These are phyloP conservation scores for Paecilomyces dactylethromorphus DNA, from an alignment of 2,329 filamentous ascomycete genomes.

Conservation along the genomic window DNA sequence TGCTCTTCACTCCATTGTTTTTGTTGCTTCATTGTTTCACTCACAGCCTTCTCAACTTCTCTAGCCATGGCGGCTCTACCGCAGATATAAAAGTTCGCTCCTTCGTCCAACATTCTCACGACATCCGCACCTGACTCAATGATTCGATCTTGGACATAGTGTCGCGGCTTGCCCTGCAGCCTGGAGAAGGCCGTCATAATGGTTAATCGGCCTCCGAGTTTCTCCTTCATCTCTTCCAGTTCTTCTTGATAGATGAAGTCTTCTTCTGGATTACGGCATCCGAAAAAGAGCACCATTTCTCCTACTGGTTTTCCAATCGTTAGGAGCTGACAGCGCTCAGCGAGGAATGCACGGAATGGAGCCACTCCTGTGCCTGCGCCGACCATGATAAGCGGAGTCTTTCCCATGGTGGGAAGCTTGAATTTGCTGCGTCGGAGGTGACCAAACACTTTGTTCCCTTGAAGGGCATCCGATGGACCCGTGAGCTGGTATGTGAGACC, in stretches of 20 bases:
- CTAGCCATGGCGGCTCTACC: conserved; percentile 32
- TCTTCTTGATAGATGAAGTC: conserved; percentile 33
- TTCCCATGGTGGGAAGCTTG: conserved; percentile 61
- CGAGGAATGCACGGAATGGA: conserved; percentile 39
- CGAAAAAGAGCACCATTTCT: conserved; percentile 36
- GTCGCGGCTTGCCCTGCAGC: conserved; percentile 8
- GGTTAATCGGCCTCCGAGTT: conserved; percentile 11
- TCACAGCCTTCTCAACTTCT: conserved; percentile 36
- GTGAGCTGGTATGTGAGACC: conserved; percentile 73
- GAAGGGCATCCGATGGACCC: conserved; percentile 85
- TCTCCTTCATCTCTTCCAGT: conserved; percentile 15
- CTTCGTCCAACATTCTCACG: conserved; percentile 27
- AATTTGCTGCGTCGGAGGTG: conserved; percentile 94
- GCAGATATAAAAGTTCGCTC: conserved; percentile 37
- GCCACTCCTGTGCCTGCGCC: conserved; percentile 47
- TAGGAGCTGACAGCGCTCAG: conserved; percentile 32
- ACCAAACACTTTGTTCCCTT: conserved; percentile 80
- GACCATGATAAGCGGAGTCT: conserved; percentile 47
- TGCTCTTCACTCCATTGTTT: conserved; percentile 35
- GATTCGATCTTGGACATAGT: conserved; percentile 37
- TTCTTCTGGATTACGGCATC: conserved; percentile 29
- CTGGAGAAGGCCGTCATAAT: conserved; percentile 24
- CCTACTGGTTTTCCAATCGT: conserved; percentile 31
- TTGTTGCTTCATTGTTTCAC: conserved; percentile 25
- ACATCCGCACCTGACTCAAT: conserved; percentile 21